phyloP scores from a whole-genome alignment of 441 rosid genomes.

The Mallotus repandus region DNA sequence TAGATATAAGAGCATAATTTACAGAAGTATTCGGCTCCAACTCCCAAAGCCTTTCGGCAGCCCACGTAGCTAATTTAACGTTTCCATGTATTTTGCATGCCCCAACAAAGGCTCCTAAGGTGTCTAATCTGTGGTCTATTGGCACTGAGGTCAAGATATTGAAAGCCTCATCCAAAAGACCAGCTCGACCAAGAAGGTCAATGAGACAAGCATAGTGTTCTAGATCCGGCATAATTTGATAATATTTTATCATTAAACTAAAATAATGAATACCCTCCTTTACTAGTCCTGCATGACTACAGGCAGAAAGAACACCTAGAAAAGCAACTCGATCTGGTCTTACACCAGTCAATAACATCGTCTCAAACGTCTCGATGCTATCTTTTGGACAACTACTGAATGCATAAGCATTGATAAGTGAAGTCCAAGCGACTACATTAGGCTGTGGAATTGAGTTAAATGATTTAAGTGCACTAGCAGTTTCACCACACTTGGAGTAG shows the following conservation, averaged over 20 bases:
- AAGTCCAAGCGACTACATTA: conserved; percentile 61
- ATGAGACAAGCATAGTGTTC: conserved; percentile 61
- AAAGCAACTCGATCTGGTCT: conserved; percentile 59
- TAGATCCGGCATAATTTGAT: conserved; percentile 44
- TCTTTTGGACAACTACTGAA: conserved; percentile 54
- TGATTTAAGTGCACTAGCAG: conserved; percentile 45
- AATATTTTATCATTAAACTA: conserved; percentile 44
- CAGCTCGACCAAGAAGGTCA: conserved; percentile 69
- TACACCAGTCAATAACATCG: conserved; percentile 43
- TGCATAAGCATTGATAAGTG: conserved; percentile 55
- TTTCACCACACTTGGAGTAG: conserved; percentile 54
- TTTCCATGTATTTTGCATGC: conserved; percentile 59
- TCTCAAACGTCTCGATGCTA: conserved; percentile 42
- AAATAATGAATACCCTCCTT: conserved; percentile 58
- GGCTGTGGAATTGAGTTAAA: conserved; percentile 42
- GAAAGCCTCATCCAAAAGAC: conserved; percentile 54
- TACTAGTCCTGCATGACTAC: conserved; percentile 63
- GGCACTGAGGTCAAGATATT: conserved; percentile 47
- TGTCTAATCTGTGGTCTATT: conserved; percentile 31
- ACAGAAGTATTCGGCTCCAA: conserved; percentile 53
- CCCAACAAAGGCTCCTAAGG: conserved; percentile 56
- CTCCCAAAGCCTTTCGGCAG: conserved; percentile 52
- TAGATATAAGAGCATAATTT: conserved; percentile 57
- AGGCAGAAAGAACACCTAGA: conserved; percentile 60
- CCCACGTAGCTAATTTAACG: conserved; percentile 39